Conservation (phyloP, 164 flowering plant species). For the Umbilicus rupestris region DNA sequence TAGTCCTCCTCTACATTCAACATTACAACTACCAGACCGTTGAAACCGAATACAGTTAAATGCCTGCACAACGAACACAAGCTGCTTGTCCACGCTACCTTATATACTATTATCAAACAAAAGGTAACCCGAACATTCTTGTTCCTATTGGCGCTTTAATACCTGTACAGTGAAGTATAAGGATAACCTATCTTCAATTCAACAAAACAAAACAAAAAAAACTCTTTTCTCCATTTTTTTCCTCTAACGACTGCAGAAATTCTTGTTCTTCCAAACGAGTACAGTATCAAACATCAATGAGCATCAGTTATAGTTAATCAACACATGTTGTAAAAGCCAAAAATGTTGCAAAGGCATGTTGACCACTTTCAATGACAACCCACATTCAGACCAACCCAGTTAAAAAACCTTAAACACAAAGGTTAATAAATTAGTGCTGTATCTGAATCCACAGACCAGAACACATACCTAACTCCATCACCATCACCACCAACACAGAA, state of each 20-base stretch:
- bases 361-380: neutral
- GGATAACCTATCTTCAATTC: no score
- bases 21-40: neutral
- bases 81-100: neutral
- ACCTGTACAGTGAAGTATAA: no score
- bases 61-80: neutral
- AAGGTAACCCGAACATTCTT: neutral
- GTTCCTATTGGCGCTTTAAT: neutral
- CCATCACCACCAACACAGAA: neutral
- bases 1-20: neutral
- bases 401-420: no score
- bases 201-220: neutral
- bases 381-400: neutral
- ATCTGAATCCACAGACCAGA: neutral
- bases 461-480: constrained; percentile 1
- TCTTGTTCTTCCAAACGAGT: neutral
- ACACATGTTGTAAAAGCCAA: no score
- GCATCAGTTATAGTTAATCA: neutral
- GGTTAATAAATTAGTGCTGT: no score
- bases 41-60: neutral
- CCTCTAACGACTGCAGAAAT: no score
- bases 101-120: neutral
- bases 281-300: neutral
- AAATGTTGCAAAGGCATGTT: no score
- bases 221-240: neutral